Evolutionary conservation across 768 basidiomycete species (phyloP).

Genomic region (Rhodotorula babjevae): DNA sequence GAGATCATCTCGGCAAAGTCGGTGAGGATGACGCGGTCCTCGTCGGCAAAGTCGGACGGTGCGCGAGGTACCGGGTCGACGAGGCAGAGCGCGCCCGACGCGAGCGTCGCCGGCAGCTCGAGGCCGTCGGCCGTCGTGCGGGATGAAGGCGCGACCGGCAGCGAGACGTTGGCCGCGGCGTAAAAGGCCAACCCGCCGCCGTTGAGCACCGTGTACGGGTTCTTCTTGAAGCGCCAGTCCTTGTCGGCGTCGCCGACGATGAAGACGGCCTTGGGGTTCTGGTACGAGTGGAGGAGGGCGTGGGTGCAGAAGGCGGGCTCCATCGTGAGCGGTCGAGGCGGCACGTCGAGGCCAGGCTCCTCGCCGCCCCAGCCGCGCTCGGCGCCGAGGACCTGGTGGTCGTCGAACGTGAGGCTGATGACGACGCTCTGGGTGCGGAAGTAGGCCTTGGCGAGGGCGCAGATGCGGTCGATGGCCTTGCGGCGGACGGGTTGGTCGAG

Average conservation of each 20-base stretch:
- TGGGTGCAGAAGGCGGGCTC: slow-evolving; percentile 24
- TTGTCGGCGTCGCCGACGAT: slow-evolving; percentile 24
- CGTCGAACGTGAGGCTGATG: slow-evolving; percentile 25
- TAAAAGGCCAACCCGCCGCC: slow-evolving; percentile 19
- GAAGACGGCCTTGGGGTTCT: slow-evolving; percentile 16
- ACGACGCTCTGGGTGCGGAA: slow-evolving; percentile 26
- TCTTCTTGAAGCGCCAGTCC: slow-evolving; percentile 31
- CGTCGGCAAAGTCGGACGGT: slow-evolving; percentile 3
- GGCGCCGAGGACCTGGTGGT: slow-evolving; percentile 30
- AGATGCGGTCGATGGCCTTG: slow-evolving; percentile 28
- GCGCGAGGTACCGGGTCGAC: slow-evolving; percentile 9
- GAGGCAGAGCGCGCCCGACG: slow-evolving; percentile 27
- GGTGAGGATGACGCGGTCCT: slow-evolving; percentile 22
- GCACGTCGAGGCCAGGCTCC: slow-evolving; percentile 13
- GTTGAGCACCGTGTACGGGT: slow-evolving; percentile 5
- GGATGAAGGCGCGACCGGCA: slow-evolving; percentile 4
- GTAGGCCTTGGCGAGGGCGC: slow-evolving; percentile 19
- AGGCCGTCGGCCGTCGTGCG: neutral
- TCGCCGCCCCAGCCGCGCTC: slow-evolving; percentile 23
- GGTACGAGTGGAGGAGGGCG: slow-evolving; percentile 18
- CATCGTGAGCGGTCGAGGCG: slow-evolving; percentile 6
- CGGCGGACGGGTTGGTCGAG: slow-evolving; percentile 18
- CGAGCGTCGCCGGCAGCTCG: slow-evolving; percentile 4
- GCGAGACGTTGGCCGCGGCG: slow-evolving; percentile 22
- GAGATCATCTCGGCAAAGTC: slow-evolving; percentile 33